Evolutionary conservation across 768 basidiomycete genomes (phyloP), one percentile per base, ranked within the genome.

Genomic region (Amanita pseudoporphyria): DNA sequence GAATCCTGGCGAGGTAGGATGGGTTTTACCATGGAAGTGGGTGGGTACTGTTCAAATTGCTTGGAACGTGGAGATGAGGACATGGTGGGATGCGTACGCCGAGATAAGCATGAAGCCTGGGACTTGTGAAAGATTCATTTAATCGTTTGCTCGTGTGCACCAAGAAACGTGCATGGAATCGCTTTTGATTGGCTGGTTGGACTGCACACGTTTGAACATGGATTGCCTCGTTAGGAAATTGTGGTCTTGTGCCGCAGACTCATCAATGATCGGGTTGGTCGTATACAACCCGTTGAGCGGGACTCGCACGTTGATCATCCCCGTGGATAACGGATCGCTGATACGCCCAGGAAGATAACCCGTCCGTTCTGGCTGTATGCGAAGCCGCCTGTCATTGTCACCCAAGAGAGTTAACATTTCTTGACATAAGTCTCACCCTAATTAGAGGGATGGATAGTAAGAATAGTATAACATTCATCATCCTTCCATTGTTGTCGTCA

Each of bases 131-230:
- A 38, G 26, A n/a, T n/a, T n/a, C 19, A 24, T 47, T 22, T 30
- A 24, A 43, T 40, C 26, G 7, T 21, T 40, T 48, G 47, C 38
- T 48, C 47, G 47, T 48, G 47, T 48, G 47, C 41, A 28, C 16
- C 12, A 30, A 28, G 28, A 40, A 48, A 48, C 47, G 38, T 39
- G 47, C 47, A 18, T 48, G 47, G 9, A n/a, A 6, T 19, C 12
- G 28, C 3, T 48, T 48, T 33, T 48, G 47, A 39, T 48, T 48
- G 47, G 47, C 38, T 39, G 47, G 6, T 9, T 19, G 36, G 16
- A 14, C 37, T 14, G 28, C 37, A 31, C 47, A 39, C 37, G 36
- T 48, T 35, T 30, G 47, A 39, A 3, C 9, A n/a, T n/a, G 5
- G 18, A 19, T 30, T 47, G 6, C 47, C 37, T 18, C 16, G 5